Evolutionary conservation across 805 yeast genomes (phyloP).

Genomic region (Cyberlindnera maclurae): DNA sequence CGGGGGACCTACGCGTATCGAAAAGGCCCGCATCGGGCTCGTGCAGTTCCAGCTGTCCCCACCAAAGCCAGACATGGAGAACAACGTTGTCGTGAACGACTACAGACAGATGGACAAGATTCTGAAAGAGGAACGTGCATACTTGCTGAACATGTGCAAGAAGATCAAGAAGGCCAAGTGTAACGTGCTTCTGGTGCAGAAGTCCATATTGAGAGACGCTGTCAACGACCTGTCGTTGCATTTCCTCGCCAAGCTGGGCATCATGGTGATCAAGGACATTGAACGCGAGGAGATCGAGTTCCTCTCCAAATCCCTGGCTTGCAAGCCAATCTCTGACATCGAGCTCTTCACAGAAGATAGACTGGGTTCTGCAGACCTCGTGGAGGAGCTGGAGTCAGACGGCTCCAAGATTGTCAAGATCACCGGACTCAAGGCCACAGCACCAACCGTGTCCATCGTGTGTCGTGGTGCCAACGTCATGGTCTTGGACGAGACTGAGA

Average conservation of each 20-base stretch:
- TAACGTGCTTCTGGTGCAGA: constrained; percentile 82
- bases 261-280: constrained; percentile 90
- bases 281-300: constrained; percentile 98
- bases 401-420: constrained; percentile 73
- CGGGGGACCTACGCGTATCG: constrained; percentile 92
- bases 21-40: constrained; percentile 89
- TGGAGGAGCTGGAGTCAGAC: constrained; percentile 56
- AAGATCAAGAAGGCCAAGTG: constrained; percentile 96
- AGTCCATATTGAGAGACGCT: constrained; percentile 84
- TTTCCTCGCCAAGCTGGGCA: constrained; percentile 86
- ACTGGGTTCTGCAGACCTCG: constrained; percentile 83
- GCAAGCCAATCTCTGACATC: constrained; percentile 93
- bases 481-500: constrained; percentile 91
- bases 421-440: constrained; percentile 72
- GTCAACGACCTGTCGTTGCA: constrained; percentile 88
- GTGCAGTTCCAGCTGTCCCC: constrained; percentile 85
- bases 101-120: constrained; percentile 99
- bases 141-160: constrained; percentile 88
- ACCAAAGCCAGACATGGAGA: constrained; percentile 93
- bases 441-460: constrained; percentile 78
- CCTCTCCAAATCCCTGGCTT: constrained; percentile 72
- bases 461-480: constrained; percentile 92
- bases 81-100: constrained; percentile 93
- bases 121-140: constrained; percentile 94
- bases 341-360: constrained; percentile 91